These are phyloP conservation scores for Debaryomycetaceae sp. DNA, from an alignment of 1,139 yeast species.

Conservation along the genomic window DNA sequence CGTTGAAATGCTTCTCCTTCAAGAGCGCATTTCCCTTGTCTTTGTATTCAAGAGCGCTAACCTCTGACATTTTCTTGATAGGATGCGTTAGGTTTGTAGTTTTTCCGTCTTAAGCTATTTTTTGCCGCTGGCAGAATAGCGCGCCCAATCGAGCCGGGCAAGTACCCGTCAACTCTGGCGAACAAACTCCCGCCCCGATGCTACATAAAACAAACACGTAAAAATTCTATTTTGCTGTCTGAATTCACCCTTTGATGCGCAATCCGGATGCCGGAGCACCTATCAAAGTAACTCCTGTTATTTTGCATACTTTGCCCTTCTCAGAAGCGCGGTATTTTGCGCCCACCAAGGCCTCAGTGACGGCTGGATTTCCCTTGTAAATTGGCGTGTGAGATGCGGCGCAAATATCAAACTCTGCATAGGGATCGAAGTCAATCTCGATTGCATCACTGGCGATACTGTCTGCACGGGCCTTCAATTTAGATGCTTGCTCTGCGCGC, in stretches of 20 bases:
- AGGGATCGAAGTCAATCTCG: conserved; percentile 88
- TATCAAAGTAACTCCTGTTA: conserved; percentile 72
- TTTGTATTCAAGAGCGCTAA: conserved; percentile 49
- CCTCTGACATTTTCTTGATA: conserved; percentile 3
- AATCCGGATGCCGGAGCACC: conserved; percentile 98
- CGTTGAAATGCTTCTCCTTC: conserved; percentile 55
- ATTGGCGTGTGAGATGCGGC: conserved; percentile 86
- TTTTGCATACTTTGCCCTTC: conserved; percentile 73
- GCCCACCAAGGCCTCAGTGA: conserved; percentile 83
- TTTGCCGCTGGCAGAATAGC: too few relatives aligned
- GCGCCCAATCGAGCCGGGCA: too few relatives aligned
- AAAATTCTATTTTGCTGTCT: too few relatives aligned
- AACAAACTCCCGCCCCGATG: too few relatives aligned
- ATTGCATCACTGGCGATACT: conserved; percentile 78
- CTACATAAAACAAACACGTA: too few relatives aligned
- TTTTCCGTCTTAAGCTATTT: too few relatives aligned
- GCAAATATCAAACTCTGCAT: conserved; percentile 87
- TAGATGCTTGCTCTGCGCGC: conserved; percentile 84
- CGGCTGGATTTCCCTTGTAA: conserved; percentile 67
- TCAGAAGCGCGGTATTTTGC: conserved; percentile 77
- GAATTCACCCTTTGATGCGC: conserved; percentile 40
- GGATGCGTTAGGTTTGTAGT: too few relatives aligned
- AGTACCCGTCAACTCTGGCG: too few relatives aligned
- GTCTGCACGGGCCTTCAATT: conserved; percentile 77
- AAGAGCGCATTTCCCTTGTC: conserved; percentile 72